Base-by-base conservation (phyloP, 768 basidiomycete genomes). In the Tricholoma furcatifolium region DNA sequence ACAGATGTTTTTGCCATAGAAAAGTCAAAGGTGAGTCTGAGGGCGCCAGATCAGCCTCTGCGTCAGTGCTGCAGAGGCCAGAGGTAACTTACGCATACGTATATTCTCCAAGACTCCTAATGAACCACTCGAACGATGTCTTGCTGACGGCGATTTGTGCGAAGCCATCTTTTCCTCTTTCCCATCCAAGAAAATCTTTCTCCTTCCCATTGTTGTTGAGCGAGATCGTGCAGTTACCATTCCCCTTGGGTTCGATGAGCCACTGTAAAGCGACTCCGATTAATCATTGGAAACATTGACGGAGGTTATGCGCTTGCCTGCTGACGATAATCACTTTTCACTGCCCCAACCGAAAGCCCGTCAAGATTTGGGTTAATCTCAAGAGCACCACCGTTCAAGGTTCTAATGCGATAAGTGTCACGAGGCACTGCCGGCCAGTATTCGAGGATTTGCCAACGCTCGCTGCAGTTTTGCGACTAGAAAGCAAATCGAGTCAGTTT, bases 381-480 rank as follows among this genome's bases (percentile, higher is more conserved):
- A 2, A 53, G 35, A 46, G 51, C 51, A 21, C 43, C 51, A 17
- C 51, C 51, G 39, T 46, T 46, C 12, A 53, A 20, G 18, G 43
- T 53, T 15, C 43, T 20, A 12, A 53, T 53, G 5, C 51, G 51
- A 21, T 53, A 53, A 3, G 51, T 46, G 21, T 53, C 51, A 11
- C 46, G 11, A 21, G 51, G 43, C 11, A 53, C 38, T 5, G 43
- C 3, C 10, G 51, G 43, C 51, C 51, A 53, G 24, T 27, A 54
- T 30, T 54, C 52, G 6, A 43, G 21, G 21, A 54, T 47, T 30
- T 54, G 12, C 52, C 52, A 54, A 21, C 44, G 52, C 52, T 24
- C 41, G 31, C 24, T 42, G 30, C 45, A 45, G 27, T 27, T n/a
- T 43, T 24, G 30, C 23, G 2, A 24, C 17, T 36, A 41, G 24